Evolutionary conservation across 805 yeast genomes (phyloP).

Genomic region (Scheffersomyces coipomensis): DNA sequence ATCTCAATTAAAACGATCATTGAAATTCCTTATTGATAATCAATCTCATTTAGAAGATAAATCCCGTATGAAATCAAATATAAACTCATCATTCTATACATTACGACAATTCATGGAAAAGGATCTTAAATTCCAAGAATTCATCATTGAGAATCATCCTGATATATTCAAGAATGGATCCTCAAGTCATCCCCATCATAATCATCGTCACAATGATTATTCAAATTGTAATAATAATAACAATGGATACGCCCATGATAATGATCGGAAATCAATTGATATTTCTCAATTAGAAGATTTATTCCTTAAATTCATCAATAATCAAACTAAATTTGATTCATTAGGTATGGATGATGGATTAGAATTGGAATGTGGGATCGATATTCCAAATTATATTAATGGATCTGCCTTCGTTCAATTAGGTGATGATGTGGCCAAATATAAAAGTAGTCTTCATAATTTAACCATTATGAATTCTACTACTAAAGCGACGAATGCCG

Average conservation of each 20-base stretch:
- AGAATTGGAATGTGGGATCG: constrained; percentile 25
- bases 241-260: background rate
- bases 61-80: constrained; percentile 12
- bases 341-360: constrained; percentile 17
- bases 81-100: constrained; percentile 50
- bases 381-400: constrained; percentile 25
- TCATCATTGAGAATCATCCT: constrained; percentile 15
- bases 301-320: constrained; percentile 41
- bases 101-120: constrained; percentile 60
- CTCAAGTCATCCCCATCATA: constrained; percentile 4
- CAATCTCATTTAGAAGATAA: constrained; percentile 14
- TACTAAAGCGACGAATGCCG: background rate
- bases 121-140: constrained; percentile 43
- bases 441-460: constrained; percentile 19
- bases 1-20: constrained; percentile 13
- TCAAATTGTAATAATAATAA: constrained; percentile 5
- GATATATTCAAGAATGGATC: constrained; percentile 10
- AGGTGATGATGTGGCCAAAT: constrained; percentile 27
- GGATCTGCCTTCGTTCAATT: constrained; percentile 34
- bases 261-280: constrained; percentile 12
- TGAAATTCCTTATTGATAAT: constrained; percentile 9
- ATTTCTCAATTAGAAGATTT: constrained; percentile 33
- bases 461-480: constrained; percentile 7
- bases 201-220: background rate
- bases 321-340: constrained; percentile 11